Base-by-base conservation (phyloP, 2,329 filamentous ascomycete species). In the Fusarium miscanthi region DNA sequence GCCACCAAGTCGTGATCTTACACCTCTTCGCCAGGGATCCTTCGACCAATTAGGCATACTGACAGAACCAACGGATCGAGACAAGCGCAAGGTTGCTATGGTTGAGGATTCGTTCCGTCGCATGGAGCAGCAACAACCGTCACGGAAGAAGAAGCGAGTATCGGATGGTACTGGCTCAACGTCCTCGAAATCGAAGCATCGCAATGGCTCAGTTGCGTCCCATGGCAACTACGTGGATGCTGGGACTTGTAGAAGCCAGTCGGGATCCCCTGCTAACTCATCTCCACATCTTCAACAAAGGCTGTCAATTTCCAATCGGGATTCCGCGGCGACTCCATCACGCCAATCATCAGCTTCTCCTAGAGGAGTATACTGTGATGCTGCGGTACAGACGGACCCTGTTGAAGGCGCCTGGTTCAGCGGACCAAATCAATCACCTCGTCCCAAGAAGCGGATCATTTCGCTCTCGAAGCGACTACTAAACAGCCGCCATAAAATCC, bases 61-160 rank as follows among this genome's bases (percentile, higher is more conserved):
- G 63, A 91, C 89, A 1, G 89, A 90, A 70, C 88, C 87, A 11
- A 91, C 90, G 2, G 89, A 92, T 70, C 86, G 90, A 35, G 90
- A 92, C 69, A 92, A 92, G 80, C 84, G 90, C 40, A 92, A 92
- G 74, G 86, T 92, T 16, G 87, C 89, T 25, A 90, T 90, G 86
- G 85, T 91, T 0, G 90, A 92, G 72, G 88, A 91, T 66, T 85
- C 88, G 4, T 89, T 92, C 78, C 85, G 88, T 61, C 89, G 86
- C 27, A 89, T 90, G 86, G 89, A 89, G 74, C 87, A 87, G 76
- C 87, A 89, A 66, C 87, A 82, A 41, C 83, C 87, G 3, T 83
- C 84, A 1, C 85, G 86, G 35, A 92, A 91, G 79, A 90, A 91
- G 82, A 91, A 91, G 78, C 86, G 89, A 12, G 80, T 83, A 5